phyloP scores from a whole-genome alignment of 805 yeast genomes.

The Jamesozyma hellenica region DNA sequence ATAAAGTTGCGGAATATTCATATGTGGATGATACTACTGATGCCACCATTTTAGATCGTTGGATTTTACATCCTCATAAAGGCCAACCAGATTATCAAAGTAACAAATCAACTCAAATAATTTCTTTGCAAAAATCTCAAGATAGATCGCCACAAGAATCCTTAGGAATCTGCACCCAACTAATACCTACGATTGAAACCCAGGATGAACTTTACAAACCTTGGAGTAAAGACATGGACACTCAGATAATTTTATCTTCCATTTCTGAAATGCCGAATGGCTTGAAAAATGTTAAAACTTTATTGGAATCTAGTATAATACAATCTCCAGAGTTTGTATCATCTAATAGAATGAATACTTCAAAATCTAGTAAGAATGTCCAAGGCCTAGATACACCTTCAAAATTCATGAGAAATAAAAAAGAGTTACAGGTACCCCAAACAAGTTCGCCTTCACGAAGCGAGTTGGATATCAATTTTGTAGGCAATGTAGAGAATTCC shows the following conservation, averaged over 20 bases:
- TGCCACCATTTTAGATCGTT: slow-evolving; percentile 10
- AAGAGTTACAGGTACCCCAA: slow-evolving; percentile 14
- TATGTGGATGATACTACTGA: slow-evolving; percentile 14
- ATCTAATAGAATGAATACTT: background rate
- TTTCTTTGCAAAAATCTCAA: slow-evolving; percentile 10
- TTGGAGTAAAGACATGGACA: slow-evolving; percentile 1
- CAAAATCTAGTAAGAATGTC: slow-evolving; percentile 2
- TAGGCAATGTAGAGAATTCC: slow-evolving; percentile 1
- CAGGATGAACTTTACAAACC: background rate
- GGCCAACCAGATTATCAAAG: slow-evolving; percentile 6
- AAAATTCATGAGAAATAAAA: background rate
- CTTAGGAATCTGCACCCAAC: background rate
- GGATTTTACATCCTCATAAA: slow-evolving; percentile 9
- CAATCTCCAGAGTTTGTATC: slow-evolving; percentile 9
- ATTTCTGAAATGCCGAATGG: background rate
- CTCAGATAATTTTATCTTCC: slow-evolving; percentile 6
- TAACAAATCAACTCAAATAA: slow-evolving; percentile 15
- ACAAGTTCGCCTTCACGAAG: slow-evolving; percentile 16
- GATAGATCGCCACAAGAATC: slow-evolving; percentile 1
- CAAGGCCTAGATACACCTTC: slow-evolving; percentile 6
- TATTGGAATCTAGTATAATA: slow-evolving; percentile 5
- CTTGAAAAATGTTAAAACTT: background rate
- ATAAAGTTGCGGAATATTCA: slow-evolving; percentile 3
- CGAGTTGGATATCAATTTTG: background rate
- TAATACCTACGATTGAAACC: background rate